These are phyloP conservation scores for Thalassiosira allenii DNA, from an alignment of 352 stramenopile species.

Conservation along the genomic window DNA sequence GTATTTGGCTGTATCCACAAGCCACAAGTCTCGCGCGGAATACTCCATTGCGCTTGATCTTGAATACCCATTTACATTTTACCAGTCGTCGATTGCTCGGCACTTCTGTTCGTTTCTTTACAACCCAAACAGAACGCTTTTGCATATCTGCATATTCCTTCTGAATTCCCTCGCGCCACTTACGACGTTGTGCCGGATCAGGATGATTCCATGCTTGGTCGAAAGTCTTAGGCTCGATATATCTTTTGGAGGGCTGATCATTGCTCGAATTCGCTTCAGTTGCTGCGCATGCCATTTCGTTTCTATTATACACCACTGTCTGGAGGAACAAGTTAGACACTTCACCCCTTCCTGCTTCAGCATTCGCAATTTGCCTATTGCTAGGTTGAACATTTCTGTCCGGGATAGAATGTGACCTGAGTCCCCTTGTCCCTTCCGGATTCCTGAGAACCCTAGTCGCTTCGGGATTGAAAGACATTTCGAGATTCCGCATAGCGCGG, in stretches of 20 bases:
- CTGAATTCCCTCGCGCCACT: constrained; percentile 10
- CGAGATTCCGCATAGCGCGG: background rate
- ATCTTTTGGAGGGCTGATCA: no score
- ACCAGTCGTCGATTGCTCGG: background rate
- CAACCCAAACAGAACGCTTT: constrained; percentile 3
- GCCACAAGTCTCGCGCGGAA: constrained; percentile 19
- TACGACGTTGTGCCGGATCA: constrained; percentile 14
- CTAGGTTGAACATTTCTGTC: background rate
- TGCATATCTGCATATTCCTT: constrained; percentile 17
- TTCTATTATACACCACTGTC: background rate
- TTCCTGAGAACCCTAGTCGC: background rate
- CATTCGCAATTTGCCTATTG: background rate
- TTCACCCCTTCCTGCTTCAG: background rate
- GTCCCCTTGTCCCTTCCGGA: background rate
- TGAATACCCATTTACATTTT: constrained; percentile 39
- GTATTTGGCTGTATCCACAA: constrained; percentile 36
- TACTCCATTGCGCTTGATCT: constrained; percentile 25
- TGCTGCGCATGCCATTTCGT: no score
- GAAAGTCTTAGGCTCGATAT: background rate
- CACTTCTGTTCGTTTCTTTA: background rate
- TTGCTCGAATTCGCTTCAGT: no score
- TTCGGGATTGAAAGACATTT: constrained; percentile 1
- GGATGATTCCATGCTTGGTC: constrained; percentile 14
- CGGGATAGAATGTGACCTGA: no score
- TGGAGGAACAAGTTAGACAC: background rate